Percentiles rank a stretch among this genome's conserved stretches.
phyloP scores from a whole-genome alignment of 495 filamentous ascomycete species.

The Cenococcum geophilum region DNA sequence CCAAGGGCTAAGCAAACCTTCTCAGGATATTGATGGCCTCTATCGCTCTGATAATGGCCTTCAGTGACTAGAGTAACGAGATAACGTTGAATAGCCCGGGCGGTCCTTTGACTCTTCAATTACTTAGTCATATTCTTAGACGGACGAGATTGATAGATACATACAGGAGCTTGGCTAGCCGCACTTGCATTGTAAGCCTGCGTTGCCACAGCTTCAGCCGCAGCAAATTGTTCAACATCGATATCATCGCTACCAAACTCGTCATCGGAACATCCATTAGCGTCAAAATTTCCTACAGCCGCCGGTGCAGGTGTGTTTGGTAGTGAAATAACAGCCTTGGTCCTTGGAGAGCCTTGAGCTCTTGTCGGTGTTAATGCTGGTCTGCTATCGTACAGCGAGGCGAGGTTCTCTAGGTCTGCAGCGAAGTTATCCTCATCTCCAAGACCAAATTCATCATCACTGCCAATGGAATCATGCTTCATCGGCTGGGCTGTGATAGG shows the following conservation, averaged over 20 bases:
- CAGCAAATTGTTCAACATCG: slow-evolving; percentile 56
- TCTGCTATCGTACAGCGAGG: slow-evolving; percentile 49
- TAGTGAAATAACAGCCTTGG: neutral
- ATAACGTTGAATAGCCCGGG: slow-evolving; percentile 75
- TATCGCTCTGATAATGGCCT: slow-evolving; percentile 55
- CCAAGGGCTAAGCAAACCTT: slow-evolving; percentile 50
- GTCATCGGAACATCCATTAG: slow-evolving; percentile 34
- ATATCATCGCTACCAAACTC: slow-evolving; percentile 48
- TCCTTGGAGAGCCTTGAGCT: neutral
- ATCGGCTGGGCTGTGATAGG: neutral
- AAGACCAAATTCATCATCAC: slow-evolving; percentile 42
- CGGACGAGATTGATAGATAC: slow-evolving; percentile 12
- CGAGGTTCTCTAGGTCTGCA: slow-evolving; percentile 52
- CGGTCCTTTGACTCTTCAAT: slow-evolving; percentile 44
- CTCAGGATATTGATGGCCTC: slow-evolving; percentile 56
- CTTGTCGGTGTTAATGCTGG: slow-evolving; percentile 3
- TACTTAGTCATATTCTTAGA: slow-evolving; percentile 20
- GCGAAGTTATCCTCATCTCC: slow-evolving; percentile 40
- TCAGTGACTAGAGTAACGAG: slow-evolving; percentile 65
- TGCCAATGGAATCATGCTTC: slow-evolving; percentile 41
- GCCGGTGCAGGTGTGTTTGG: neutral
- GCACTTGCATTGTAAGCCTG: slow-evolving; percentile 43
- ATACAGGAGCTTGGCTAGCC: slow-evolving; percentile 39
- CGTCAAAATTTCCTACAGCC: slow-evolving; percentile 14
- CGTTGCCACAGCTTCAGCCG: slow-evolving; percentile 48